These are phyloP conservation scores for Byssochlamys sp. DNA, from an alignment of 2,329 filamentous ascomycete genomes.

Conservation along the genomic window DNA sequence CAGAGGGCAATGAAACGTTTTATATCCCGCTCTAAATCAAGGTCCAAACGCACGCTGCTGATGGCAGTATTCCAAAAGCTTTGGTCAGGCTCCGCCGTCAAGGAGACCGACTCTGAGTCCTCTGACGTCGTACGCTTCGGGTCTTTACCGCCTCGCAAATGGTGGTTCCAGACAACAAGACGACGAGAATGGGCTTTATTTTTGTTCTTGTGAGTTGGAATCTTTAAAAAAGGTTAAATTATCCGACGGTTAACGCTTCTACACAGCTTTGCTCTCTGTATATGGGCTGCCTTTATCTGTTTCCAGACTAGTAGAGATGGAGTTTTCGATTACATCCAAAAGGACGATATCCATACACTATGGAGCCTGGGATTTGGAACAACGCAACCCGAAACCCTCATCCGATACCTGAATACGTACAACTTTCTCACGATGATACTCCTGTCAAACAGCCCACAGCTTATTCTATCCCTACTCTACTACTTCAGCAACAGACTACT, in stretches of 20 bases:
- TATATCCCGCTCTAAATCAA: neutral
- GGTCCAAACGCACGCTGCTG: neutral
- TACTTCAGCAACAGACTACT: slow-evolving; percentile 26
- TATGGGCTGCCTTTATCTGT: too few relatives aligned
- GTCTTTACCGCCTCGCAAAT: neutral
- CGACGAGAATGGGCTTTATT: neutral
- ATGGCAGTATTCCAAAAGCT: neutral
- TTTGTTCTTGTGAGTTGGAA: neutral
- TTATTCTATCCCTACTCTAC: slow-evolving; percentile 26
- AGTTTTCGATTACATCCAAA: neutral
- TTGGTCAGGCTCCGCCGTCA: neutral
- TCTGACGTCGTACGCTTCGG: neutral
- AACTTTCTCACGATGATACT: neutral
- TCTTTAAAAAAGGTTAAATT: too few relatives aligned
- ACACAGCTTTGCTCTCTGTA: too few relatives aligned
- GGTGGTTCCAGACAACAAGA: neutral
- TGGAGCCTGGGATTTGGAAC: neutral
- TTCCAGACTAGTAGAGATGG: too few relatives aligned
- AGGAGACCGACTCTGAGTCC: neutral
- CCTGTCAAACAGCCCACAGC: neutral
- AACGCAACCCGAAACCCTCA: neutral
- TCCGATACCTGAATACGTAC: neutral
- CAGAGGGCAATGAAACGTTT: neutral
- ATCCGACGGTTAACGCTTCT: too few relatives aligned
- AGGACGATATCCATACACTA: neutral